Percentiles rank a stretch among this genome's conserved stretches.
These are phyloP conservation scores for Eutypella sp. DNA, from an alignment of 2,329 filamentous ascomycete genomes.

Conservation along the genomic window DNA sequence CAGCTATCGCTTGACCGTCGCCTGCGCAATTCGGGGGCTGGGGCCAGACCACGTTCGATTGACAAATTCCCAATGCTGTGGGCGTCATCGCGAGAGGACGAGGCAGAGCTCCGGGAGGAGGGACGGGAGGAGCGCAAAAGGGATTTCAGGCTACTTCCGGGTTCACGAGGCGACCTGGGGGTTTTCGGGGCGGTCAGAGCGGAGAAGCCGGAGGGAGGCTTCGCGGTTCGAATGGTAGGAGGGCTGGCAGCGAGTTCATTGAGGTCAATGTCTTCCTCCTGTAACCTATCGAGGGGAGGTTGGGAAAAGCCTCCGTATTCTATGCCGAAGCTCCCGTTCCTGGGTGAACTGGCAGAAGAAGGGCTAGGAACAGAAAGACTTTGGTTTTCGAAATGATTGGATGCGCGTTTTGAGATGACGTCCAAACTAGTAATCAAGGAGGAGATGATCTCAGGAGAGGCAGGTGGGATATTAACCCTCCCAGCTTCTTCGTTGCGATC, in stretches of 20 bases:
- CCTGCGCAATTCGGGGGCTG: conserved; percentile 44
- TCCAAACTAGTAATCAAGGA: conserved; percentile 65
- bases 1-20: conserved; percentile 58
- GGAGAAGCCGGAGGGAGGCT: conserved; percentile 72
- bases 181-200: conserved; percentile 60
- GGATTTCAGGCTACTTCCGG: conserved; percentile 48
- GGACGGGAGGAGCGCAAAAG: conserved; percentile 57
- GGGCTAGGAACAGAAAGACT: conserved; percentile 33
- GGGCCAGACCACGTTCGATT: conserved; percentile 51
- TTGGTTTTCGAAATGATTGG: conserved; percentile 62
- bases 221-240: conserved; percentile 76
- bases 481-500: conserved; percentile 18
- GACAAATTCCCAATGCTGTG: conserved; percentile 61
- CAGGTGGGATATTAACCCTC: conserved; percentile 32
- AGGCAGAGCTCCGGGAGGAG: conserved; percentile 52
- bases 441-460: conserved; percentile 66
- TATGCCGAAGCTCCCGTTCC: conserved; percentile 58
- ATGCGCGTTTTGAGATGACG: conserved; percentile 63
- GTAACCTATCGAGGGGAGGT: conserved; percentile 43
- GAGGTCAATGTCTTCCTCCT: conserved; percentile 43
- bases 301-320: conserved; percentile 65
- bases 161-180: conserved; percentile 44
- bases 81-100: conserved; percentile 55
- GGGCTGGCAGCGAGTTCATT: conserved; percentile 58
- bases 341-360: conserved; percentile 35